Evolutionary conservation across 305 asterid genomes (phyloP).

Genomic region (Solanum hybrid): DNA sequence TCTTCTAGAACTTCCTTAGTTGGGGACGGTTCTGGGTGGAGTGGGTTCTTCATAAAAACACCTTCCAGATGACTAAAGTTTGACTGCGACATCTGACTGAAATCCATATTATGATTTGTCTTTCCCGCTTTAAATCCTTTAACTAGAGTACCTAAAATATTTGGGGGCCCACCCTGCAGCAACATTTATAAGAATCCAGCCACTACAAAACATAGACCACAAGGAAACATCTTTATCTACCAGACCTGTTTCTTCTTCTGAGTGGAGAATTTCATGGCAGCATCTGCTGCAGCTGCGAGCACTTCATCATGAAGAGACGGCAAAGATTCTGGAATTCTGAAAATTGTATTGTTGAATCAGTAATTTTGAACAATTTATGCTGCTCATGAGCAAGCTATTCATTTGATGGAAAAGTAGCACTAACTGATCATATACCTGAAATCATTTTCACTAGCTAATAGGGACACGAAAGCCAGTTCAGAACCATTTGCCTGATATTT

Average conservation of each 20-base stretch:
- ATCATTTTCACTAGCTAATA: slow-evolving; percentile 55
- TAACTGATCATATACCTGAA: slow-evolving; percentile 46
- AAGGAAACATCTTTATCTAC: slow-evolving; percentile 6
- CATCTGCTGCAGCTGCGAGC: slow-evolving; percentile 74
- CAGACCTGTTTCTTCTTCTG: slow-evolving; percentile 64
- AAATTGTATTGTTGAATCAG: slow-evolving; percentile 6
- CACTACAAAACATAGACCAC: slow-evolving; percentile 15
- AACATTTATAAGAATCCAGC: slow-evolving; percentile 20
- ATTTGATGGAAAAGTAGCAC: slow-evolving; percentile 16
- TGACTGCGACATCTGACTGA: slow-evolving; percentile 26
- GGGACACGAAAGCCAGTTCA: slow-evolving; percentile 73
- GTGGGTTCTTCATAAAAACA: slow-evolving; percentile 43
- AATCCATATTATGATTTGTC: slow-evolving; percentile 22
- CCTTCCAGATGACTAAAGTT: slow-evolving; percentile 51
- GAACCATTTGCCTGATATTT: slow-evolving; percentile 52
- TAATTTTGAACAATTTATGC: slow-evolving; percentile 1
- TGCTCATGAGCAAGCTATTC: slow-evolving; percentile 3
- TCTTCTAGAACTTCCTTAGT: slow-evolving; percentile 30
- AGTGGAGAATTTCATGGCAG: slow-evolving; percentile 51
- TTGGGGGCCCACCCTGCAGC: slow-evolving; percentile 52
- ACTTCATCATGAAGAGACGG: slow-evolving; percentile 88
- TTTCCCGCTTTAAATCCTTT: slow-evolving; percentile 63
- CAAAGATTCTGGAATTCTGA: slow-evolving; percentile 72
- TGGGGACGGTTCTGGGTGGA: slow-evolving; percentile 24
- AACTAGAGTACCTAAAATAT: slow-evolving; percentile 53